A percentile compares a stretch with the other conserved stretches of the same genome.
Conservation (phyloP, 345 rosid genomes). For the Anacardium occidentale region DNA sequence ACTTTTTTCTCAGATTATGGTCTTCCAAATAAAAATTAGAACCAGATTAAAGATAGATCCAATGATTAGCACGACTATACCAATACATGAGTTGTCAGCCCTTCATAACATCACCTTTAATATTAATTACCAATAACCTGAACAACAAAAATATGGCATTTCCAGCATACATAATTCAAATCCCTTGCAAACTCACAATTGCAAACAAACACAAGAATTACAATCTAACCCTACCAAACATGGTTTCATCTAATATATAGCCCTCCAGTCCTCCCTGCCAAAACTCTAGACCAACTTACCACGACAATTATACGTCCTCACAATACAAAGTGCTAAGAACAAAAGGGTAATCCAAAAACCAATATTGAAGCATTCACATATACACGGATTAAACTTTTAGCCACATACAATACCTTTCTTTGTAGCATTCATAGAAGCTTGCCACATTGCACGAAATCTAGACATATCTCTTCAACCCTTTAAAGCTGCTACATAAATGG, state of each 20-base stretch:
- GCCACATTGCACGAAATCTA: slow-evolving; percentile 65
- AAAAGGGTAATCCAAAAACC: not conserved
- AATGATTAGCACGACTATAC: not conserved
- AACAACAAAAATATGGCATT: not conserved
- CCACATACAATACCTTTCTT: slow-evolving; percentile 53
- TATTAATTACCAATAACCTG: not conserved
- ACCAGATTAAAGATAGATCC: not conserved
- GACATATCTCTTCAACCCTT: slow-evolving; percentile 46
- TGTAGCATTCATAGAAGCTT: slow-evolving; percentile 79
- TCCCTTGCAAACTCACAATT: not conserved
- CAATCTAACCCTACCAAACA: not conserved
- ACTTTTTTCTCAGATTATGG: not conserved
- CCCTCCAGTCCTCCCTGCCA: not conserved
- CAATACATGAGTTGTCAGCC: not conserved
- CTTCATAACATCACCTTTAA: not conserved
- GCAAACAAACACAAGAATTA: not conserved
- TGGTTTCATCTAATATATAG: not conserved
- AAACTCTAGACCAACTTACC: not conserved
- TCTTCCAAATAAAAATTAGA: too few species aligned
- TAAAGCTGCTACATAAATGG: slow-evolving; percentile 8
- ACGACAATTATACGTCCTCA: not conserved
- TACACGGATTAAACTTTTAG: not conserved
- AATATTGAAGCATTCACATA: not conserved
- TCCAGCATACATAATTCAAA: not conserved
- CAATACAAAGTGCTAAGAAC: not conserved